Base-by-base conservation (phyloP, 371 early-diverging fungal genomes). In the Mortierella sp. region DNA sequence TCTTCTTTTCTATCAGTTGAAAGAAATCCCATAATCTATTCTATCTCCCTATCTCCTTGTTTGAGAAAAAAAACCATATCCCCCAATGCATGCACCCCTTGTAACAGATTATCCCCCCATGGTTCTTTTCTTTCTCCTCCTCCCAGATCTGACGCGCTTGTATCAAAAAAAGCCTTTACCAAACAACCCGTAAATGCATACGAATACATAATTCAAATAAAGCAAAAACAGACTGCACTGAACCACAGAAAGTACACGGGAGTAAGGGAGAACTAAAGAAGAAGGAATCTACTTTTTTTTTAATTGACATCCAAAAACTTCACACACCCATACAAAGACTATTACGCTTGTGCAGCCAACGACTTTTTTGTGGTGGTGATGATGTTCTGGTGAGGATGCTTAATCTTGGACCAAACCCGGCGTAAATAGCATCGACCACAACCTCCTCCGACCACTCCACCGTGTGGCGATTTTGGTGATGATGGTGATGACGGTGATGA, bases 341-440 rank as follows among this genome's bases (percentile, higher is more conserved):
- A 19, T 37, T 31, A 61, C 37, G 7, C 37, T 39, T 61, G 37
- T 37, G 61, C 39, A 61, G 61, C 61, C 34, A 34, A 34, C 37
- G 31, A 40, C 24, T 58, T 52, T 61, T 40, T 53, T 50, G 48
- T 68, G 39, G 44, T 66, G 41, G 48, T 66, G n/a, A 48, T 50
- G 2, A 22, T 10, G n/a, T 50, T 22, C n/a, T 24, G 53, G 34
- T 39, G 64, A 1, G 73, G 65, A 4, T 44, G 69, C 14, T 66
- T 73, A 26, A 79, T 58, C 71, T 70, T 79, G 61, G 74, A 73
- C 79, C 73, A 79, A 22, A 73, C 79, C 7, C 71, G 70, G 10
- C 48, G 65, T 61, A 73, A 58, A 48, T 68, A 73, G 10, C 40
- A 52, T 29, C 40, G 52, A 34, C 39, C 55, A 22, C 70, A 37